A percentile compares a stretch with the other conserved stretches of the same genome.
Evolutionary conservation across 2,329 filamentous ascomycete genomes (phyloP).

Genomic region (Trichoderma brevicompactum): DNA sequence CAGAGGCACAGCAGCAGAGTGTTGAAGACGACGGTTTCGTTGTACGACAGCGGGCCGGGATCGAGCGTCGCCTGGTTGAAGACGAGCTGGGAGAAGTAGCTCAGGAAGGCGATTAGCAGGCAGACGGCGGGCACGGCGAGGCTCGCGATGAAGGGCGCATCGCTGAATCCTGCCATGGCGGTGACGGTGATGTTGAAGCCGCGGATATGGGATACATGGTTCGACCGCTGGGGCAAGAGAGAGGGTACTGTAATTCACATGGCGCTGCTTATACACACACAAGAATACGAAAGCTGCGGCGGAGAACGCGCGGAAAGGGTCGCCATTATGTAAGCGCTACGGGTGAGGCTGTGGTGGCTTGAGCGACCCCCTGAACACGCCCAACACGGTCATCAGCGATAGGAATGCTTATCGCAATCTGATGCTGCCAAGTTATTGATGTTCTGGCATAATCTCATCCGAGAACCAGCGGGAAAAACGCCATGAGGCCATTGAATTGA

Average conservation of each 20-base stretch:
- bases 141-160: constrained; percentile 51
- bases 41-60: constrained; percentile 61
- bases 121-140: constrained; percentile 73
- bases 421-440: too few species aligned
- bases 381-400: background rate
- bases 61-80: constrained; percentile 62
- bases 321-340: constrained; percentile 14
- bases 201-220: background rate
- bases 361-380: constrained; percentile 16
- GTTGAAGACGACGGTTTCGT: constrained; percentile 69
- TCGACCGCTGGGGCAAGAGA: background rate
- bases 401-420: too few species aligned
- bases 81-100: constrained; percentile 73
- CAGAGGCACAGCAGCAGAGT: constrained; percentile 64
- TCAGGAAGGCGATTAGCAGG: constrained; percentile 68
- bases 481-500: background rate
- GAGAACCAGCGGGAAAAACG: background rate
- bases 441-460: background rate
- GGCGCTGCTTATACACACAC: too few species aligned
- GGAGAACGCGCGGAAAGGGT: constrained; percentile 11
- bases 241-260: background rate
- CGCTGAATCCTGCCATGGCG: constrained; percentile 49
- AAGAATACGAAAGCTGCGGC: background rate
- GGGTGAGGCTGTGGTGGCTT: background rate
- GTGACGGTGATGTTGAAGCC: background rate